phyloP scores from a whole-genome alignment of 2,329 filamentous ascomycete species.

The Escovopsis sp. region DNA sequence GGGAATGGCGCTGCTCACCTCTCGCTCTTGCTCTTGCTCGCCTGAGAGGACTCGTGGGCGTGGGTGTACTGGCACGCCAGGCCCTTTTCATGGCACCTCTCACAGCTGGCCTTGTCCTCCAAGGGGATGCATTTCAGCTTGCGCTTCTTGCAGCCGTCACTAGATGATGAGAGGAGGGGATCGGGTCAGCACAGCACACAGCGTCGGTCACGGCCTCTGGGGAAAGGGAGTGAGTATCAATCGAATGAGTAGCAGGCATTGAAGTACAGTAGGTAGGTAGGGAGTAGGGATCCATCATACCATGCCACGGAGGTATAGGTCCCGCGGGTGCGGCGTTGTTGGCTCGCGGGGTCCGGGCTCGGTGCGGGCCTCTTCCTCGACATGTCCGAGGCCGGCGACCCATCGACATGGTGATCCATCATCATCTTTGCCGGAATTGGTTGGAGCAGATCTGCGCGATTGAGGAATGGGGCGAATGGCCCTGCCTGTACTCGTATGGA shows the following conservation, averaged over 20 bases:
- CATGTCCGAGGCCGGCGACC: not conserved
- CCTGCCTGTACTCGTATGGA: no score
- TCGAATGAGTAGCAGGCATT: not conserved
- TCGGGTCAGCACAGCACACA: no score
- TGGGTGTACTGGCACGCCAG: constrained; percentile 14
- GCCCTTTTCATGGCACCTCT: constrained; percentile 16
- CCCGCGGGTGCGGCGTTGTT: constrained; percentile 7
- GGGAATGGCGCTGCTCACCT: constrained; percentile 7
- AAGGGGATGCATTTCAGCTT: constrained; percentile 19
- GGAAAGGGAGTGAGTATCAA: not conserved
- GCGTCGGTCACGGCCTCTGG: not conserved
- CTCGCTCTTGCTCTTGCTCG: constrained; percentile 10
- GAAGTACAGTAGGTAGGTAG: not conserved
- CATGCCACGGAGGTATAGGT: constrained; percentile 25
- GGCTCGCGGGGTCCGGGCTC: not conserved
- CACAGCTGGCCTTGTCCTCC: constrained; percentile 12
- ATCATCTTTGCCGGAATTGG: not conserved
- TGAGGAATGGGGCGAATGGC: no score
- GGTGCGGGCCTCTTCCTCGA: constrained; percentile 1
- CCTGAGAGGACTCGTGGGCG: constrained; percentile 8
- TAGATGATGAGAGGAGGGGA: not conserved
- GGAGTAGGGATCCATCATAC: constrained; percentile 8
- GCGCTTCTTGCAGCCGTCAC: constrained; percentile 1
- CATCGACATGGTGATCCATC: not conserved
- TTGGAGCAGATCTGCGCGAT: no score